Conservation (phyloP, 2,329 filamentous ascomycete genomes). For the Coleophoma cylindrospora region DNA sequence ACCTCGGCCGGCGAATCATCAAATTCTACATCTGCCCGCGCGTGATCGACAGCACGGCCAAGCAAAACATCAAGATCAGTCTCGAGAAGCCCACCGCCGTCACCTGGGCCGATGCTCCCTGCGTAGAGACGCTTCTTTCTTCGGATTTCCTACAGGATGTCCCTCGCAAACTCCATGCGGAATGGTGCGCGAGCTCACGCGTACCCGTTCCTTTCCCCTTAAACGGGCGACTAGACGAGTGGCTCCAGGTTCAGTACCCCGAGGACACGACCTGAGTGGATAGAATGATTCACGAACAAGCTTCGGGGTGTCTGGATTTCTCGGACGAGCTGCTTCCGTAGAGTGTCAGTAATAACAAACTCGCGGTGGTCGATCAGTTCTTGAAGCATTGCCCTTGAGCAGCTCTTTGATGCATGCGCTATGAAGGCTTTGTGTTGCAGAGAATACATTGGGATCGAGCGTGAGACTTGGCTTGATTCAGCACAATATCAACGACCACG, state of each 20-base stretch:
- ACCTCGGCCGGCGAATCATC: slow-evolving; percentile 42
- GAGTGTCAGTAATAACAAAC: too few relatives aligned
- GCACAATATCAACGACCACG: too few relatives aligned
- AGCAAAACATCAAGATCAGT: slow-evolving; percentile 43
- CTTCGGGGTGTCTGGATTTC: too few relatives aligned
- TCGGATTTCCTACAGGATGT: not conserved
- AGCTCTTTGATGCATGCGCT: too few relatives aligned
- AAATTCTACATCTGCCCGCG: slow-evolving; percentile 31
- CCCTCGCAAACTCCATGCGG: slow-evolving; percentile 1
- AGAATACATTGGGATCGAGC: too few relatives aligned
- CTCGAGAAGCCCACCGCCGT: slow-evolving; percentile 73
- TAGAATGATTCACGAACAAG: too few relatives aligned
- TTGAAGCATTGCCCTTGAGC: too few relatives aligned
- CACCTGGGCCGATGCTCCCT: slow-evolving; percentile 65
- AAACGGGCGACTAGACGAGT: slow-evolving; percentile 15
- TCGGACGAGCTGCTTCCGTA: too few relatives aligned
- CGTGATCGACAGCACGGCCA: slow-evolving; percentile 11
- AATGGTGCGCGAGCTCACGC: slow-evolving; percentile 2
- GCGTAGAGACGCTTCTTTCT: slow-evolving; percentile 50
- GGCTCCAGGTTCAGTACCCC: slow-evolving; percentile 13
- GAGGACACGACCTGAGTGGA: not conserved
- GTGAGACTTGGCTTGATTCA: too few relatives aligned
- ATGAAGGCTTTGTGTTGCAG: too few relatives aligned
- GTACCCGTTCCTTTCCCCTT: slow-evolving; percentile 17
- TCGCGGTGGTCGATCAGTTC: too few relatives aligned